Evolutionary conservation across 1,284 basidiomycete species (phyloP).

Genomic region (Clitocybe nebularis): DNA sequence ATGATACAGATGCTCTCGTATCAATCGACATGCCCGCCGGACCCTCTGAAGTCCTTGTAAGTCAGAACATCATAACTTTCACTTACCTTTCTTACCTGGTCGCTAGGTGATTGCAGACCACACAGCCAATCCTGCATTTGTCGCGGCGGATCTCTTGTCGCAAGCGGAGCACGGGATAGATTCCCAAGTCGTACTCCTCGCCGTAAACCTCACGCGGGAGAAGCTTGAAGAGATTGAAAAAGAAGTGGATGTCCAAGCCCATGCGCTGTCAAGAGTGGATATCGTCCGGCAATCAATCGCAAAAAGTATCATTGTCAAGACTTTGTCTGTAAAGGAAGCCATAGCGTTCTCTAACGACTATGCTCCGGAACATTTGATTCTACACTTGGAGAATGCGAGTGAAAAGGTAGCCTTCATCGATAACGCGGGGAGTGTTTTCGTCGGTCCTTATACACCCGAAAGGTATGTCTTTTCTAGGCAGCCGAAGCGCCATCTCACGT

Average conservation of each 20-base stretch:
- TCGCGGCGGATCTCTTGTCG: constrained; percentile 94
- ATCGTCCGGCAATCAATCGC: constrained; percentile 90
- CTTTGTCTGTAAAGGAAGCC: constrained; percentile 68
- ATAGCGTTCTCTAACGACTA: constrained; percentile 94
- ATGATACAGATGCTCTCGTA: constrained; percentile 95
- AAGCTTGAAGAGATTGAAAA: constrained; percentile 75
- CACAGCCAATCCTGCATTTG: constrained; percentile 83
- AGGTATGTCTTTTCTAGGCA: constrained; percentile 49
- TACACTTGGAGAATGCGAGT: constrained; percentile 77
- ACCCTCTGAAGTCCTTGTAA: constrained; percentile 91
- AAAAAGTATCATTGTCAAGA: constrained; percentile 88
- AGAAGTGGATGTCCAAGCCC: constrained; percentile 88
- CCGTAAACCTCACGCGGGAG: constrained; percentile 63
- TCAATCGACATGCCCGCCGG: constrained; percentile 99
- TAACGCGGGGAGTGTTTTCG: constrained; percentile 96
- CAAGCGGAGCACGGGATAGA: constrained; percentile 99
- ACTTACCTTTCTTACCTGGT: constrained; percentile 3
- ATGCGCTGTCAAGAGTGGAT: constrained; percentile 81
- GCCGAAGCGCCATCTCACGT: constrained; percentile 4
- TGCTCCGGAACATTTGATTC: constrained; percentile 93
- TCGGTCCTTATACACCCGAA: constrained; percentile 92
- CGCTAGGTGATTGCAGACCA: constrained; percentile 87
- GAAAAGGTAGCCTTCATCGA: constrained; percentile 66
- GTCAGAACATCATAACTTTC: constrained; percentile 27
- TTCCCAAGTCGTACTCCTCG: constrained; percentile 94